Base-by-base conservation (phyloP, 2,329 filamentous ascomycete genomes). In the Aureobasidium subglaciale region DNA sequence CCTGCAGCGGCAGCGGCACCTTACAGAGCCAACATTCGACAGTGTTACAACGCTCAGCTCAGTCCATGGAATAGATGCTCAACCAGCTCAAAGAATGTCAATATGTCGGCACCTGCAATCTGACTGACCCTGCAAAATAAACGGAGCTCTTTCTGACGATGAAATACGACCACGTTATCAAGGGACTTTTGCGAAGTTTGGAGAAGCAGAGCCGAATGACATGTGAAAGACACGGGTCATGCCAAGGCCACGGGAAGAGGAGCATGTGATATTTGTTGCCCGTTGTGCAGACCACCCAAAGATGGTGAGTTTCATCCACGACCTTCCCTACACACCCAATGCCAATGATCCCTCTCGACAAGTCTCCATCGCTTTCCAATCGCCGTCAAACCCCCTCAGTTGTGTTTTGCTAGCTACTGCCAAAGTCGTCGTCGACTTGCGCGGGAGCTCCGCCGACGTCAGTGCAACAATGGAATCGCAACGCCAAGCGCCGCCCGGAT, bases 401-500 rank as follows among this genome's bases (percentile, higher is more conserved):
- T 24, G 29, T 43, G 50, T 35, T 43, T 27, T 54, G 50, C 38
- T 35, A 34, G 25, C 38, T 43, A 13, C 34, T 34, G 32, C 38
- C 40, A 45, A 22, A 34, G 50, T 40, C 32, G 29, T 55, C 50
- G 38, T 9, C 50, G 38, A 55, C 40, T 37, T 45, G 48, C 35
- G 40, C 49, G 30, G 49, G 37, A 41, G 38, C 35, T 34, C 37
- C 18, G 20, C 25, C 43, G 54, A 56, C 54, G 54, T 56, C 55
- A 50, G 29, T 38, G 55, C 56, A 54, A 55, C 30, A 22, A 67
- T 67, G 65, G 64, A 67, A 58, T 57, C 61, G 30, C 64, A 66
- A 54, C 64, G 64, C 49, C 65, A 72, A 60, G 67, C 64, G 60
- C 70, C 70, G 57, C 73, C 73, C 37, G 49, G 37, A 32, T 53